These are phyloP conservation scores for Cichorium intybus DNA, from an alignment of 140 eudicot genomes.

Conservation along the genomic window DNA sequence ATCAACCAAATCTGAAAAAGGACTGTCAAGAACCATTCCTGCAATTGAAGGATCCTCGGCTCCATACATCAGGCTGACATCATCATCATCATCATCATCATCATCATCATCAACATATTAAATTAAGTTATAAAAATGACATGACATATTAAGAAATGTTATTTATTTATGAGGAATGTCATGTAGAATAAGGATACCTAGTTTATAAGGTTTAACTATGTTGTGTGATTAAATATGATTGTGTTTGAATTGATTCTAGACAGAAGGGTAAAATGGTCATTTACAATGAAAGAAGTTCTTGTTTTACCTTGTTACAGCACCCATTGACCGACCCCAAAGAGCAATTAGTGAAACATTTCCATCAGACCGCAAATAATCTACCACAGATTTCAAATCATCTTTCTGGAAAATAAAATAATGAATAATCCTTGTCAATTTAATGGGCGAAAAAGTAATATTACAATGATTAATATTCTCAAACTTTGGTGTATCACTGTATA, in stretches of 20 bases:
- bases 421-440: conserved; percentile 13
- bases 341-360: conserved; percentile 89
- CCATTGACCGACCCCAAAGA: conserved; percentile 99
- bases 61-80: conserved; percentile 95
- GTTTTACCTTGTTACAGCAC: conserved; percentile 90
- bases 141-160: conserved; percentile 3
- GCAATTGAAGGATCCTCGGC: conserved; percentile 98
- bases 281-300: background rate
- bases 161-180: background rate
- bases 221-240: background rate
- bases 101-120: too few relatives aligned
- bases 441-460: background rate
- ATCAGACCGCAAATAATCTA: conserved; percentile 80
- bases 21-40: conserved; percentile 99
- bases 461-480: conserved; percentile 2
- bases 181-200: background rate
- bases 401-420: conserved; percentile 58
- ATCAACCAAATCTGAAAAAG: conserved; percentile 94
- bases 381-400: conserved; percentile 91
- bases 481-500: background rate
- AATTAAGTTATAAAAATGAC: conserved; percentile 24
- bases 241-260: background rate
- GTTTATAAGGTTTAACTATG: background rate
- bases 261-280: background rate
- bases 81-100: too few relatives aligned